phyloP scores from a whole-genome alignment of 2,329 filamentous ascomycete genomes.

The Arachnomyces sp. region DNA sequence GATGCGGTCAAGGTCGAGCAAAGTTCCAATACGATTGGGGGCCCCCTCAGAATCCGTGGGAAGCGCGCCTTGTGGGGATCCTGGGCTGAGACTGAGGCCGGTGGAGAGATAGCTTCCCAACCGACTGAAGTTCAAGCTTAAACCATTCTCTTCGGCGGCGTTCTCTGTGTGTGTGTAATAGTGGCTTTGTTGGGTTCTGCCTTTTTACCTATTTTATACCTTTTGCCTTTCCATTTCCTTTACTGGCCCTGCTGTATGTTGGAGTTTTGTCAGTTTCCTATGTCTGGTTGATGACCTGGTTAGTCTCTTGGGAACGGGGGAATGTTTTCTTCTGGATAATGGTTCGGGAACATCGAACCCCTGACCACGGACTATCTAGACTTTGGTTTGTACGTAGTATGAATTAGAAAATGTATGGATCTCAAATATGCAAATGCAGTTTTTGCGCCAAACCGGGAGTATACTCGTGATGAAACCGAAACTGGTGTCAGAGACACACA shows the following conservation, averaged over 20 bases:
- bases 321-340: no score
- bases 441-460: no score
- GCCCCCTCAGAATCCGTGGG: constrained; percentile 70
- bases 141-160: constrained; percentile 1
- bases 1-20: constrained; percentile 97
- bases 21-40: constrained; percentile 60
- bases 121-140: constrained; percentile 19
- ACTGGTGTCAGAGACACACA: not conserved
- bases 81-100: constrained; percentile 69
- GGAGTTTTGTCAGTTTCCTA: not conserved
- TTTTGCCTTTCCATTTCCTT: not conserved
- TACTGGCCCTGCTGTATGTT: not conserved
- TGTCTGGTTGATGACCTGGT: not conserved
- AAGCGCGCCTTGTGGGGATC: constrained; percentile 96
- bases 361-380: no score
- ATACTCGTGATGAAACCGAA: no score
- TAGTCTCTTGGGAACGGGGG: no score
- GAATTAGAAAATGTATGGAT: no score
- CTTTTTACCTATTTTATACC: not conserved
- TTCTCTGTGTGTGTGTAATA: not conserved
- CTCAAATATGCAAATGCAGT: no score
- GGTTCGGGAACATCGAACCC: no score
- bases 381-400: no score
- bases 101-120: constrained; percentile 37
- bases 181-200: constrained; percentile 2